Evolutionary conservation across 805 yeast species (phyloP), one percentile per base, ranked within the genome.

Genomic region (Jamesozyma lodderae): DNA sequence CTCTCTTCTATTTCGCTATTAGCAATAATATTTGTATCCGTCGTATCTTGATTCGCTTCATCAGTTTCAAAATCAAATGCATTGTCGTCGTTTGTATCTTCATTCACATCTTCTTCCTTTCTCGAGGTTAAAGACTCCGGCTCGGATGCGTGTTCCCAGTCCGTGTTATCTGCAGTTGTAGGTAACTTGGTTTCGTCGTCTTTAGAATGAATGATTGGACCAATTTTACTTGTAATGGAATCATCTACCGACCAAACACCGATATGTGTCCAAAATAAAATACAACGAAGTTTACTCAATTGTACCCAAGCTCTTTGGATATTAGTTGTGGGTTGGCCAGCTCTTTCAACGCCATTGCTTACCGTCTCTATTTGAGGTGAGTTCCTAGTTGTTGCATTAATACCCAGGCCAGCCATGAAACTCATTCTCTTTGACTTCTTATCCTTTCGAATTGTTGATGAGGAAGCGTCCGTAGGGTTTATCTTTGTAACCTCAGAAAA

Each of bases 221-320:
- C 57, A 11, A 61, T 41, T 21, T 50, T 53, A 6, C 50, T 33
- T 3, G 41, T 35, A 10, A 53, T 36, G 4, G 57, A 36, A 41
- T 55, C 58, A 23, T 65, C 70, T 3, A 61, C 56, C 41, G 79
- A 83, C 88, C 90, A 82, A 22, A 78, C 69, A 5, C 96, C 96
- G 17, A 80, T 59, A 45, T 85, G 77, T 7, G 94, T 69, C 90
- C 94, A 90, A 61, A 81, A 84, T 46, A 88, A 67, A 53, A 81
- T 79, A 30, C 75, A 73, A 38, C 95, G 72, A 16, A 85, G 66
- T 49, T 77, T 71, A 27, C 73, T 63, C 25, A 79, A 57, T 48
- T 78, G 83, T 22, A 70, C 62, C 82, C 94, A 88, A 8, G 76
- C 73, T 41, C 72, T 67, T 41, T 63, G 66, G 22, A 65, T 53